Evolutionary conservation across 2,329 filamentous ascomycete species (phyloP).

Genomic region (Drechslerella coelobrocha): DNA sequence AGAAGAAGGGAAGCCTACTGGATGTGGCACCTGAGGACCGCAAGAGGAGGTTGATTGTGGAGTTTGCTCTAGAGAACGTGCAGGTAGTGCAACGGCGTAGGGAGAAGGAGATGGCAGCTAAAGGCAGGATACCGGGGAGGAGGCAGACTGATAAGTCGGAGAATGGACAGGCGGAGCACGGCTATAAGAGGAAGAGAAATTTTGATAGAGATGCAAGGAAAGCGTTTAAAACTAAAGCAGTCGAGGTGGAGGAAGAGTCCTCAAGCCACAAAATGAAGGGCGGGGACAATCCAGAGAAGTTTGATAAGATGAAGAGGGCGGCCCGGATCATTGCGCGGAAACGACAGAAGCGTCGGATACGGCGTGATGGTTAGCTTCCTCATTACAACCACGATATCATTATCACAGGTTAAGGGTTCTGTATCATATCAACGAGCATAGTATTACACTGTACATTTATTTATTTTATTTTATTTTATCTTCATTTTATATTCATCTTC

Average conservation of each 20-base stretch:
- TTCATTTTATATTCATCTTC: no score
- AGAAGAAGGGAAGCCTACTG: constrained; percentile 53
- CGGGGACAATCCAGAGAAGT: constrained; percentile 41
- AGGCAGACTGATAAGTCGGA: constrained; percentile 12
- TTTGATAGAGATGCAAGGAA: no score
- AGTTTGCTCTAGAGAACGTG: constrained; percentile 97
- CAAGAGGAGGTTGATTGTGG: constrained; percentile 88
- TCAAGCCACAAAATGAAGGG: constrained; percentile 47
- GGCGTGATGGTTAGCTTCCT: constrained; percentile 4
- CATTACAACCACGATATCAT: not conserved
- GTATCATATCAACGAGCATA: no score
- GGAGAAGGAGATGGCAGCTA: constrained; percentile 67
- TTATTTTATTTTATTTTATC: no score
- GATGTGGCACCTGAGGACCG: constrained; percentile 66
- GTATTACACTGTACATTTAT: no score
- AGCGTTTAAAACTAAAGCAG: no score
- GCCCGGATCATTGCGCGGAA: constrained; percentile 54
- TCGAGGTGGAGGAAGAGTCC: constrained; percentile 31
- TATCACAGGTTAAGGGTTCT: not conserved
- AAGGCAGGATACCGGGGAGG: constrained; percentile 31
- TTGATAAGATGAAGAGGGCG: constrained; percentile 52
- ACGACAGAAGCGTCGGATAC: constrained; percentile 48
- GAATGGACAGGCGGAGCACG: constrained; percentile 1
- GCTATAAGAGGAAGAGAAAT: constrained; percentile 1
- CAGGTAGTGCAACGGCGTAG: constrained; percentile 86